Percentiles rank a stretch among this genome's conserved stretches.
These are phyloP conservation scores for Chytridiales sp. DNA, from an alignment of 371 early-diverging fungal genomes.

Conservation along the genomic window DNA sequence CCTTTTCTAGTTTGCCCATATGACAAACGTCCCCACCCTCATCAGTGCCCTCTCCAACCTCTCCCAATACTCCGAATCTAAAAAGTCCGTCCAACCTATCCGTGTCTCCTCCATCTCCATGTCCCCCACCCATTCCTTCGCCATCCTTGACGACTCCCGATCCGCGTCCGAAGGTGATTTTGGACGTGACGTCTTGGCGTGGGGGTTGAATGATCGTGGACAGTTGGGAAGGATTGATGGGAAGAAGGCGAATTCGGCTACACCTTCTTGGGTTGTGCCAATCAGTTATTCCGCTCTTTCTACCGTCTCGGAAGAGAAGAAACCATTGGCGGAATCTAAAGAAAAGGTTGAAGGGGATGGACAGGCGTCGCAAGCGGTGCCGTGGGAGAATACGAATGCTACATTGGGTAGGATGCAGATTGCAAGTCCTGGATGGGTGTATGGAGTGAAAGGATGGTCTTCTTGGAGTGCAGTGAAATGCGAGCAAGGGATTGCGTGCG, in stretches of 20 bases:
- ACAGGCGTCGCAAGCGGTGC: background rate
- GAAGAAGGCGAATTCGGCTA: slow-evolving; percentile 20
- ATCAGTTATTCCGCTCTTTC: slow-evolving; percentile 8
- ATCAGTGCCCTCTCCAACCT: slow-evolving; percentile 27
- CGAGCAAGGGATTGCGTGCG: slow-evolving; percentile 36
- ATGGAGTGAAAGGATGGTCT: slow-evolving; percentile 3
- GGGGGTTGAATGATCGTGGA: slow-evolving; percentile 37
- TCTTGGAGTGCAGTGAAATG: slow-evolving; percentile 16
- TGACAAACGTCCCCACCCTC: slow-evolving; percentile 17
- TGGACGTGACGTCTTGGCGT: slow-evolving; percentile 35
- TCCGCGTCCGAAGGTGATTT: background rate
- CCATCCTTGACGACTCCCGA: slow-evolving; percentile 21
- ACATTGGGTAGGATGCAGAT: slow-evolving; percentile 33
- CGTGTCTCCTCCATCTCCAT: slow-evolving; percentile 21
- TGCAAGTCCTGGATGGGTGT: slow-evolving; percentile 23
- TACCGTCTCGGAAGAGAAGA: background rate
- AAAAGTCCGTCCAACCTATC: slow-evolving; percentile 20
- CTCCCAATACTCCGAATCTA: slow-evolving; percentile 29
- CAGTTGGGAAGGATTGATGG: slow-evolving; percentile 35
- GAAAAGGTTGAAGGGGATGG: background rate
- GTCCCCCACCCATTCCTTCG: slow-evolving; percentile 30
- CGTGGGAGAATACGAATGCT: slow-evolving; percentile 4
- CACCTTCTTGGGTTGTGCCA: slow-evolving; percentile 21
- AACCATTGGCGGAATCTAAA: background rate
- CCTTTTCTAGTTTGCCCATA: slow-evolving; percentile 28